Evolutionary conservation across 768 basidiomycete species (phyloP), one percentile per base, ranked within the genome.

Genomic region (Leccinum aurantiacum): DNA sequence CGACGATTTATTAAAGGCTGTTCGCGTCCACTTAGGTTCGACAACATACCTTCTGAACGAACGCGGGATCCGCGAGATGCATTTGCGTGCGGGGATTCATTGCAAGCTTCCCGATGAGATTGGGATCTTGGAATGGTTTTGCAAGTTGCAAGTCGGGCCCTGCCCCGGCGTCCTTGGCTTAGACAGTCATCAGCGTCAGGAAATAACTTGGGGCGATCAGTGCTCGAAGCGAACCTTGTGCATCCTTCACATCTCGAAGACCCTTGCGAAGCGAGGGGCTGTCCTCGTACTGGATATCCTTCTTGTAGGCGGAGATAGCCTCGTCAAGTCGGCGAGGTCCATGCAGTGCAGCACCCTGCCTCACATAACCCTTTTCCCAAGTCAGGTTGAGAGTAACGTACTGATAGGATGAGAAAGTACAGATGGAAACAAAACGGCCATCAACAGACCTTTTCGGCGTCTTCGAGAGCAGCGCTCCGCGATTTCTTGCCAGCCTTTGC

Each of bases 321-420:
- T 95, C 92, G 59, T 87, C 89, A 67, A 84, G 96, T 71, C 82
- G 79, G 60, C 81, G 80, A 38, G 84, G 79, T 33, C 95, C 95
- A 69, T 97, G 95, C 60, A 97, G 75, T 25, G 95, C 95, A 53
- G 95, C 95, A 50, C 95, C 95, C 71, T 94, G 95, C 59, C 95
- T 84, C 15, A 89, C 89, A 77, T 89, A 93, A 6, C 95, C 95
- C 72, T 98, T 98, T 27, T 88, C 78, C 91, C 95, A 97, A 1
- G 82, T 77, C 5, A 91, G 85, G 65, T 89, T 91, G 59, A 90
- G 78, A 68, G 83, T 82, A 70, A 95, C 82, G 62, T 91, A 93
- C 93, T 95, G 9, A 31, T 31, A 38, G 9, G 27, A 54, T 46
- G 4, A 17, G 57, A 54, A 54, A 49, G 33, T 7, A 46, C 52